Percentiles rank a stretch among this genome's conserved stretches.
Conservation (phyloP, 768 basidiomycete species). For the Collybiopsis luxurians region DNA sequence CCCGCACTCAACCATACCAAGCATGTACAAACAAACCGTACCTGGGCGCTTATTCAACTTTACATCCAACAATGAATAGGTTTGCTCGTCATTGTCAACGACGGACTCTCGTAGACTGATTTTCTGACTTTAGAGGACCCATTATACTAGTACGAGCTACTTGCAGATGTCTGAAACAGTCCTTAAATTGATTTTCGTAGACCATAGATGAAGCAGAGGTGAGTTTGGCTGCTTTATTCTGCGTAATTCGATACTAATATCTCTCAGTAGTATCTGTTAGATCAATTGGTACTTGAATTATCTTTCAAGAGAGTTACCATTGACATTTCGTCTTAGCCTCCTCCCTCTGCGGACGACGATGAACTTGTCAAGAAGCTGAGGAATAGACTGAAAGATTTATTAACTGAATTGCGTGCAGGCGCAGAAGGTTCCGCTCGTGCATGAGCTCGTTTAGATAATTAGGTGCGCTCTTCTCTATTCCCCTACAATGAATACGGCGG, state of each 20-base stretch:
- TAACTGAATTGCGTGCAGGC: constrained; percentile 29
- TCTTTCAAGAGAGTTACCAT: neutral
- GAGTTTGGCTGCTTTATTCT: neutral
- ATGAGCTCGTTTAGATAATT: neutral
- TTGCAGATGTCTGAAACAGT: neutral
- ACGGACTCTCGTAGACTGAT: neutral
- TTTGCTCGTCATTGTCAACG: neutral
- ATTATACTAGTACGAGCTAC: neutral
- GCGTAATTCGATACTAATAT: constrained; percentile 17
- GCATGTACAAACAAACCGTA: neutral
- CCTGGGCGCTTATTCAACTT: neutral
- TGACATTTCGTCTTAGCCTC: constrained; percentile 24
- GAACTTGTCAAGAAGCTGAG: constrained; percentile 35
- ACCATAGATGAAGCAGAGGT: constrained; percentile 5
- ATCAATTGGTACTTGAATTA: constrained; percentile 28
- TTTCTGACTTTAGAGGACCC: neutral
- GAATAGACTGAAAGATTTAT: constrained; percentile 30
- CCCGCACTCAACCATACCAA: neutral
- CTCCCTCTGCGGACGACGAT: constrained; percentile 34
- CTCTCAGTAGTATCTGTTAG: constrained; percentile 36
- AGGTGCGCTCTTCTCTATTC: too few relatives aligned
- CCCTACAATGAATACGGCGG: too few relatives aligned
- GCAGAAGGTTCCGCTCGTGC: constrained; percentile 27
- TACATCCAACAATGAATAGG: neutral
- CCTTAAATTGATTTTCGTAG: neutral